Conservation (phyloP, 169 alveolate species). For the Plasmodium billcollinsi region DNA sequence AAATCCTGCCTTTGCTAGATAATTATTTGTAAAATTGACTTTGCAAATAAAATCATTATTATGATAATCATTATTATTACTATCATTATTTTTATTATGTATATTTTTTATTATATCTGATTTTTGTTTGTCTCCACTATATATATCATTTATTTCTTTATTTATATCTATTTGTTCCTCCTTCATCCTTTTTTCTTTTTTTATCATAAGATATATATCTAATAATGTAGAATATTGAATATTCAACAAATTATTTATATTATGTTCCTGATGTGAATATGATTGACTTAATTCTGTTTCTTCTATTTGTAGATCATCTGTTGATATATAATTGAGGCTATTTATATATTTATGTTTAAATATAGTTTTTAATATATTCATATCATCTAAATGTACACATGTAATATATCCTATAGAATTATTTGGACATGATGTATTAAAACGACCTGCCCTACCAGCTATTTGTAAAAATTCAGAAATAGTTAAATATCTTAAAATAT, state of each 20-base stretch:
- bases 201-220: neutral
- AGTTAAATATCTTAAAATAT: constrained; percentile 78
- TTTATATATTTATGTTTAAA: constrained; percentile 17
- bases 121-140: neutral
- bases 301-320: neutral
- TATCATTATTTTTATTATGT: neutral
- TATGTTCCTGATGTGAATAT: neutral
- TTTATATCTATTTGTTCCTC: neutral
- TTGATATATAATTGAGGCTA: neutral
- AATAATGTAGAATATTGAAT: neutral
- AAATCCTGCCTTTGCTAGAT: constrained; percentile 24
- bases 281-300: neutral
- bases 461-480: constrained; percentile 90
- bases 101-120: neutral
- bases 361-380: constrained; percentile 18
- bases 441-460: constrained; percentile 96
- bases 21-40: neutral
- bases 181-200: too few relatives aligned
- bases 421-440: constrained; percentile 8
- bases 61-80: neutral
- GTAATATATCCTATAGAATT: constrained; percentile 46
- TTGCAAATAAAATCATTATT: neutral
- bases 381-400: constrained; percentile 37
- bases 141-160: neutral
- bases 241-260: neutral